Base-by-base conservation (phyloP, 83 land plant species). In the Diphasiastrum complanatum region DNA sequence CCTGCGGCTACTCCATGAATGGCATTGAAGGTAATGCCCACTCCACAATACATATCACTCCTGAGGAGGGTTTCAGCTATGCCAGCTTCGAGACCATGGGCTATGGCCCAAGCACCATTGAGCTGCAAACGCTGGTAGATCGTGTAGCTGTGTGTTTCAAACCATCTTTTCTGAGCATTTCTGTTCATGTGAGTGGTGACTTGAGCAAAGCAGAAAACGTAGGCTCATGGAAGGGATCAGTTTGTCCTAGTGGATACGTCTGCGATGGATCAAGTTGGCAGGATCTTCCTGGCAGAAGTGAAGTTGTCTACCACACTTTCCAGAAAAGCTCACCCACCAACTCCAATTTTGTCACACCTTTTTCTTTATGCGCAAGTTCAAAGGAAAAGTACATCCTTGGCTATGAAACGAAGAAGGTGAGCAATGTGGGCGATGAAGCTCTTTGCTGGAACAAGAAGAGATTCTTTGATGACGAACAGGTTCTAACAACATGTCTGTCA, bases 221-320 rank as follows among this genome's bases (percentile, higher is more conserved):
- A 11, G 68, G 72, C 2, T 64, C 71, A 3, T 61, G 67, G 67
- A 61, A 52, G 20, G 35, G 23, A 1, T 19, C 67, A 2, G 19
- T 62, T 4, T 66, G 34, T 22, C 74, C 74, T 1, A 31, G 22
- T 8, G 77, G 66, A 1, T 74, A 74, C 37, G 61, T 61, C 1
- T 74, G 77, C 45, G 67, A 62, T 45, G 65, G 67, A 1, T 68
- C 37, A 2, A 61, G 55, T 26, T 47, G 48, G 6, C 55, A 74
- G 60, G 65, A 57, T 6, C 52, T 74, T 16, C 77, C 77, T 59
- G 64, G 67, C 34, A 73, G 67, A 1, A 54, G 60, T 33, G 64
- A 47, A 10, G 67, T 68, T 29, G 77, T 74, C 1, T 74, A 52
- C 14, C 77, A 74, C 14, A 68, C 77, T 5, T 74, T 74, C 57